Percentiles rank a stretch among this genome's conserved stretches.
These are phyloP conservation scores for Lentinula sp. DNA, from an alignment of 768 basidiomycete species.

Conservation along the genomic window DNA sequence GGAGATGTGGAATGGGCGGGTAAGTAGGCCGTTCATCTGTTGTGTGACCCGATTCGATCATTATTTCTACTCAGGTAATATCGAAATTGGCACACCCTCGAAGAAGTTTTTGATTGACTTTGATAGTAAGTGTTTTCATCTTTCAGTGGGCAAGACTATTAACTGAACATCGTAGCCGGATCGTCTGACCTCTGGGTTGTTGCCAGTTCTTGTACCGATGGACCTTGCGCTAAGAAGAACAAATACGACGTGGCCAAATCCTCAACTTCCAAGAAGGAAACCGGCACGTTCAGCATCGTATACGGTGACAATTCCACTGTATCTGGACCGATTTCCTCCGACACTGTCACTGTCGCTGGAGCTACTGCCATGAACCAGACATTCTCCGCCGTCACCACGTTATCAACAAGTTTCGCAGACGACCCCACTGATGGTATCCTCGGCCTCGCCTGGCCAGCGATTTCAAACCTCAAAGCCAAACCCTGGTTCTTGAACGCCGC, in stretches of 20 bases:
- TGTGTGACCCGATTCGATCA: neutral
- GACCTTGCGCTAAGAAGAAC: slow-evolving; percentile 21
- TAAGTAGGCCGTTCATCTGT: neutral
- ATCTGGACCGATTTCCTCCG: slow-evolving; percentile 31
- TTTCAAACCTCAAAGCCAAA: slow-evolving; percentile 22
- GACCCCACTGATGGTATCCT: slow-evolving; percentile 12
- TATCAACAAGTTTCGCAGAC: slow-evolving; percentile 19
- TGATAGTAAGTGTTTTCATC: slow-evolving; percentile 22
- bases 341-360: slow-evolving; percentile 35
- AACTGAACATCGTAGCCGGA: neutral
- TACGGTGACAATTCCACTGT: slow-evolving; percentile 41
- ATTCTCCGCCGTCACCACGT: slow-evolving; percentile 30
- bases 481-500: slow-evolving; percentile 37
- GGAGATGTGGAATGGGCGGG: slow-evolving; percentile 33
- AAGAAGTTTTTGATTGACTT: slow-evolving; percentile 34
- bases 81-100: slow-evolving; percentile 31
- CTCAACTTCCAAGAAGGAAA: slow-evolving; percentile 21
- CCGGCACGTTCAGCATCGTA: slow-evolving; percentile 24
- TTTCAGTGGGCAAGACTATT: neutral
- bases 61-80: slow-evolving; percentile 24
- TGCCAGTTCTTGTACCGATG: slow-evolving; percentile 18
- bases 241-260: slow-evolving; percentile 21
- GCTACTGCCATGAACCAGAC: slow-evolving; percentile 16
- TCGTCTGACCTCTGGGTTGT: slow-evolving; percentile 21
- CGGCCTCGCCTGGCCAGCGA: slow-evolving; percentile 30